These are phyloP conservation scores for Pythium biforme DNA, from an alignment of 352 stramenopile genomes.

Conservation along the genomic window DNA sequence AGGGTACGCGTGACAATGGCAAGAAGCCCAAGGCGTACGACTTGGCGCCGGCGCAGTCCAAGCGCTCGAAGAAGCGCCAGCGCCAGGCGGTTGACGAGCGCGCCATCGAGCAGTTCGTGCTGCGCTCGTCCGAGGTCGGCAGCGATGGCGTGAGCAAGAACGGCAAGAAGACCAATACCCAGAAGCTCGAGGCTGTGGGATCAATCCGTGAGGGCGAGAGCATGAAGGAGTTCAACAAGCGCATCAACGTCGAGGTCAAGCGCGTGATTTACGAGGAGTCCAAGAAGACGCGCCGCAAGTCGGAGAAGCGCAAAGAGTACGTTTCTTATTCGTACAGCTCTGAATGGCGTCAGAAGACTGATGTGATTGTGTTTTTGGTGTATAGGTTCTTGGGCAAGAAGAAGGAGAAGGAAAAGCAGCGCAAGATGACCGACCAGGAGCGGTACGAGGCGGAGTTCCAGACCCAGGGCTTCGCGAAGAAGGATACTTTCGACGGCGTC, in stretches of 20 bases:
- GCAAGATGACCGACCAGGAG: slow-evolving; percentile 81
- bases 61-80: slow-evolving; percentile 79
- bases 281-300: slow-evolving; percentile 70
- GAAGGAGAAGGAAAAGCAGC: slow-evolving; percentile 74
- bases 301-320: slow-evolving; percentile 70
- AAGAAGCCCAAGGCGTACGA: slow-evolving; percentile 74
- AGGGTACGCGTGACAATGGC: slow-evolving; percentile 67
- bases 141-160: slow-evolving; percentile 16
- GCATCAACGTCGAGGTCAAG: slow-evolving; percentile 81
- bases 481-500: slow-evolving; percentile 66
- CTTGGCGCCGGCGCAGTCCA: slow-evolving; percentile 65
- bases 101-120: slow-evolving; percentile 64
- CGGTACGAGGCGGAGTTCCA: slow-evolving; percentile 78
- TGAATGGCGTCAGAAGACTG: not conserved
- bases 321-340: slow-evolving; percentile 3
- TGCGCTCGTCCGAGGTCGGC: slow-evolving; percentile 45
- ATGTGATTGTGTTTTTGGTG: slow-evolving; percentile 8
- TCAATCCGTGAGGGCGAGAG: slow-evolving; percentile 66
- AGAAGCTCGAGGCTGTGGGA: slow-evolving; percentile 46
- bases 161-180: slow-evolving; percentile 37
- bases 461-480: slow-evolving; percentile 57
- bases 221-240: slow-evolving; percentile 86
- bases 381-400: slow-evolving; percentile 64
- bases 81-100: slow-evolving; percentile 61
- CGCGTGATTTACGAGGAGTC: slow-evolving; percentile 83